Base-by-base conservation (phyloP, 768 basidiomycete species). In the Xanthoconium stramineum region DNA sequence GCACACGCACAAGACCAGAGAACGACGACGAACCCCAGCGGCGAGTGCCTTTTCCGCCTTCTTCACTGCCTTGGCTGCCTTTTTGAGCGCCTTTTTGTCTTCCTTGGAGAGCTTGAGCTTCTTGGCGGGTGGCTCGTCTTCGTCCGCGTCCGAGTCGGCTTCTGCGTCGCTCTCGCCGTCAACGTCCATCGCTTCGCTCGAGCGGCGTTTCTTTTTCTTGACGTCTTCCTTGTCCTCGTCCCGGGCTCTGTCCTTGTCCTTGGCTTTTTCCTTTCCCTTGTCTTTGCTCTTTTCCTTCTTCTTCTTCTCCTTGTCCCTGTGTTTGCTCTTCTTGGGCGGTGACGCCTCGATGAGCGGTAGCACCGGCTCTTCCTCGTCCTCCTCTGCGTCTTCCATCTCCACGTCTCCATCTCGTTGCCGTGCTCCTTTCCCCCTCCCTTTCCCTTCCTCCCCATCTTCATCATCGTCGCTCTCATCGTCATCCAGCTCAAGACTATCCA, bases 31-130 rank as follows among this genome's bases (percentile, higher is more conserved):
- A 52, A 78, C 80, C 57, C 24, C 24, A 24, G 24, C 24, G 24
- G 24, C 24, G 24, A 24, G 24, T 24, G 24, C 59, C 33, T 73
- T 78, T 61, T 79, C 80, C 35, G 67, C 73, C 69, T 82, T 84
- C n/a, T 74, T 80, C 62, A 82, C 76, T 64, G 82, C 79, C 74
- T 89, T 89, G 69, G 81, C 80, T 43, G 84, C 85, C 73, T 87
- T 90, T 72, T 89, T 91, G 69, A 87, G 71, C 17, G 88, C 86
- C 76, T 89, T 91, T 78, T 90, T 90, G 75, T 92, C 89, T 73
- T 91, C 89, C 73, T 91, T 91, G 20, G 85, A 85, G 47, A 89
- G 64, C 75, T 91, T 90, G 55, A 78, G 77, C 75, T 91, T 91
- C 75, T 90, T 91, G 50, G 75, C 59, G 8, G 83, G 76, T 28